Evolutionary conservation across 1,284 basidiomycete genomes (phyloP).

Genomic region (Sphaerobolus stellatus): DNA sequence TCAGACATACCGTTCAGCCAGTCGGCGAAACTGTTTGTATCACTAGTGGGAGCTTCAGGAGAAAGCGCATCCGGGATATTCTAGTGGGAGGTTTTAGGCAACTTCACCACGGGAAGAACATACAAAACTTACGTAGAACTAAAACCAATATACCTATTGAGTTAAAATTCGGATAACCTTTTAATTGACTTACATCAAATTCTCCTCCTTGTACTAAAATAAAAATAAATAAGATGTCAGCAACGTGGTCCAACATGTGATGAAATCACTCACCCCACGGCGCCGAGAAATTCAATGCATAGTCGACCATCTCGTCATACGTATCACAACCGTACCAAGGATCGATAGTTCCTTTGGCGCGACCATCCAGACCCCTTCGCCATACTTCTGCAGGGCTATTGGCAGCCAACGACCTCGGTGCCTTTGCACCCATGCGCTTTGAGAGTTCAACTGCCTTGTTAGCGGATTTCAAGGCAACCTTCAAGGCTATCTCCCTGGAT

Average conservation of each 20-base stretch:
- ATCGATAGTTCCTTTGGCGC: conserved; percentile 32
- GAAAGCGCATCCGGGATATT: conserved; percentile 12
- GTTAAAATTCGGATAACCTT: no score
- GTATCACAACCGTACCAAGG: conserved; percentile 37
- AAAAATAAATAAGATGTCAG: background rate
- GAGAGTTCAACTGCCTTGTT: no score
- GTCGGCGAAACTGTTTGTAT: background rate
- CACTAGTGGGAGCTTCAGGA: conserved; percentile 13
- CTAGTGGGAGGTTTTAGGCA: no score
- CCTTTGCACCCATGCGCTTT: no score
- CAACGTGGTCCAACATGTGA: background rate
- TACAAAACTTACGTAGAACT: no score
- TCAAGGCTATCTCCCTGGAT: no score
- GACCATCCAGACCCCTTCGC: conserved; percentile 26
- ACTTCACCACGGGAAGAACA: no score
- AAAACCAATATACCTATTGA: no score
- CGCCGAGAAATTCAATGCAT: conserved; percentile 35
- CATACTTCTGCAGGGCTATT: background rate
- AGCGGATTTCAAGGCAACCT: no score
- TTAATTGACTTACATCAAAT: no score
- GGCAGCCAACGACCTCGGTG: no score
- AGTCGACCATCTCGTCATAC: conserved; percentile 36
- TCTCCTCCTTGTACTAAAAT: no score
- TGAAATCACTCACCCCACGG: conserved; percentile 30
- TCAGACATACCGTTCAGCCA: conserved; percentile 15